Evolutionary conservation across 495 filamentous ascomycete species (phyloP).

Genomic region (Penicillium egyptiacum): DNA sequence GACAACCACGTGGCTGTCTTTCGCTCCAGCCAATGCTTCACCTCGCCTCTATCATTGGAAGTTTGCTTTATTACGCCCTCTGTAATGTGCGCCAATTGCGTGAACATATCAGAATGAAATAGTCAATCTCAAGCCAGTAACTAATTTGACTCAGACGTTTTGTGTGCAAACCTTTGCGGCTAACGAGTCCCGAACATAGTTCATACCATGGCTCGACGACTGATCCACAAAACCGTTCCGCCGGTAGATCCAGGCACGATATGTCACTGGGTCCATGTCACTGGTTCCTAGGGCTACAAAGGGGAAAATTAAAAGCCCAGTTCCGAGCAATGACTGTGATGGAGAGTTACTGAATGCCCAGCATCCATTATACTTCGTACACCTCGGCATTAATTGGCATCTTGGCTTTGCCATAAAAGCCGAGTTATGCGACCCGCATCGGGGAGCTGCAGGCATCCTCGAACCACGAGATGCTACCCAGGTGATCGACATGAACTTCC

Average conservation of each 20-base stretch:
- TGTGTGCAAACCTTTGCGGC: not conserved
- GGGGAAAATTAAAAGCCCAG: not conserved
- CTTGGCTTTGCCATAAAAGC: not conserved
- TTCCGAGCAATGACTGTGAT: not conserved
- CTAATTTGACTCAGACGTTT: not conserved
- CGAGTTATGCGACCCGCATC: not conserved
- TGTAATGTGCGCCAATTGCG: not conserved
- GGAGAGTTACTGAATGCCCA: not conserved
- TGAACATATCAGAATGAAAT: not conserved
- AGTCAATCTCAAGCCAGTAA: not conserved
- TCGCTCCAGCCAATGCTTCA: not conserved
- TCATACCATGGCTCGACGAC: not conserved
- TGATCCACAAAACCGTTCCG: not conserved
- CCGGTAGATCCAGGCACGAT: no score
- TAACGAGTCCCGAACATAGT: not conserved
- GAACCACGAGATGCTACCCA: slow-evolving; percentile 5
- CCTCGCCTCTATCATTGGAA: not conserved
- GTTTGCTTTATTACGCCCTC: not conserved
- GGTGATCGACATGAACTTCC: slow-evolving; percentile 4
- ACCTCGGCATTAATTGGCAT: not conserved
- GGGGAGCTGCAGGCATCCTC: not conserved
- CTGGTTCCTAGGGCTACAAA: no score
- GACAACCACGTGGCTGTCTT: no score
- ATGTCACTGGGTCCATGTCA: no score
- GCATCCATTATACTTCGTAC: not conserved